Evolutionary conservation across 2,329 filamentous ascomycete genomes (phyloP), one percentile per base, ranked within the genome.

Genomic region (Juglanconis sp.): DNA sequence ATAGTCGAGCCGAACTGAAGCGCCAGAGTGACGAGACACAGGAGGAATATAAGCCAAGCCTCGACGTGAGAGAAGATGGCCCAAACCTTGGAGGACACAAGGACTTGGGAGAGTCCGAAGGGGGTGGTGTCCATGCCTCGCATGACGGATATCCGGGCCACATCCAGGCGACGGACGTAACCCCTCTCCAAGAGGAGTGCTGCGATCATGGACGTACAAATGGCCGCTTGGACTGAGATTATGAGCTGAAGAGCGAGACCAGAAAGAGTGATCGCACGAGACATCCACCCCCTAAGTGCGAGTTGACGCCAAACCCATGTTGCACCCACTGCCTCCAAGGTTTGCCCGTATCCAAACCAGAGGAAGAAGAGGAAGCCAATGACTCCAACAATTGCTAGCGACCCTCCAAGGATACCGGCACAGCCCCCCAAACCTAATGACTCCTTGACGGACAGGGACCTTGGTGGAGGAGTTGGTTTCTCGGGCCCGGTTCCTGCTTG

Each of bases 151-250:
- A 48, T 32, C 10, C n/a, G 11, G n/a, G 57, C 57, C n/a, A 4
- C 57, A 13, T 59, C 42, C 11, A 38, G 32, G 3, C 35, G 35
- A 5, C 42, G 57, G 30, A 59, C 44, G 1, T 35, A 50, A 10
- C 35, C 36, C 11, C 57, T 51, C 44, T 59, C 44, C 17, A 54
- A 47, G 2, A 59, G 44, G 32, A 59, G 51, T n/a, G 51, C 57
- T n/a, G 57, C 51, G 8, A 59, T 44, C 57, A 59, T 59, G n/a
- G 57, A 59, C 6, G 57, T 59, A 30, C 57, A 59, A 9, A 59
- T 15, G 15, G 51, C 34, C 5, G 40, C 35, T 5, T 59, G 57
- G 4, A 11, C 17, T 5, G 6, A 10, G 52, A 59, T 9, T 42
- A 54, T 50, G 1, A 59, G 32, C n/a, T 30, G 42, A 3, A 59